Base-by-base conservation (phyloP, 495 filamentous ascomycete genomes). In the Aspergillus hancockii region DNA sequence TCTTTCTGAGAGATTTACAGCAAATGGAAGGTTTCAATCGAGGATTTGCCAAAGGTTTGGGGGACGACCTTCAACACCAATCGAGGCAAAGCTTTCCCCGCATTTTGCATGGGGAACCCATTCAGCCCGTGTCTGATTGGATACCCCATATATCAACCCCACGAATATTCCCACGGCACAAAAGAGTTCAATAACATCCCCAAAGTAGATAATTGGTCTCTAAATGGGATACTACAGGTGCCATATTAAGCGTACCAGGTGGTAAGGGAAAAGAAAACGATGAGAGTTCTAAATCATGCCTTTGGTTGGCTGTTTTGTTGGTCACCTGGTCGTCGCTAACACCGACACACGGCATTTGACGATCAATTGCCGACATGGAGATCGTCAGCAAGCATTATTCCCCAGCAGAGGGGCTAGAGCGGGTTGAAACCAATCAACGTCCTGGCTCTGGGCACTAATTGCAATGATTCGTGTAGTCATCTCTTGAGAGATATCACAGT, bases 381-480 rank as follows among this genome's bases (percentile, higher is more conserved):
- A 52, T 52, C 3, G 34, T 36, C 34, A 10, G 9, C 9, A 36
- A 14, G 34, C 34, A 9, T 28, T 9, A 36, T 3, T 14, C 2
- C 34, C n/a, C 4, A 41, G 16, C 38, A 14, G n/a, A 16, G 4
- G 2, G 3, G 34, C 34, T 41, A 28, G 25, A 7, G 25, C 25
- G 7, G 7, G 25, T 7, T 18, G 38, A 36, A 36, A 14, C 34
- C 34, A 36, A 36, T 36, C 34, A 36, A 31, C 31, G 8, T 31
- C 31, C 25, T 5, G 4, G 28, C 21, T 32, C 28, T 4, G 74
- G 76, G 43, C 41, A 45, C 18, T 45, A n/a, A 47, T 14, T 3
- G 21, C 19, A n/a, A 47, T 8, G 13, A 23, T 47, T 23, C 19
- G 7, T 47, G 38, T 7, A 2, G 38, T 12, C 13, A 16, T 41